Evolutionary conservation across 371 early-diverging fungal genomes (phyloP).

Genomic region (Batrachochytrium dendrobatidis): DNA sequence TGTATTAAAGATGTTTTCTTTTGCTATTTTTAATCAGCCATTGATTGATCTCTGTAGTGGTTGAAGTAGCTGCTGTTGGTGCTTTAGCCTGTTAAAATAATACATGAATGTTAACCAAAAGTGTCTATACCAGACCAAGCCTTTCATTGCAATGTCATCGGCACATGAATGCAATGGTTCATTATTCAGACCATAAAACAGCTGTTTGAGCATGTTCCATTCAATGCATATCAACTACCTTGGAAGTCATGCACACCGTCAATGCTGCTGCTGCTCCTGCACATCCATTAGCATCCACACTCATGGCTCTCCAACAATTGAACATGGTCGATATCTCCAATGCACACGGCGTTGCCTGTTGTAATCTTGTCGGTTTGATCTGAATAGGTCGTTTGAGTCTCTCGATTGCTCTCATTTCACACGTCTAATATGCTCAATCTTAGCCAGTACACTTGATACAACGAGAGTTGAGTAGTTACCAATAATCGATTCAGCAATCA

Average conservation of each 20-base stretch:
- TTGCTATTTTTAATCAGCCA: constrained; percentile 22
- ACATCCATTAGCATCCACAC: constrained; percentile 44
- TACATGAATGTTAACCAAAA: not conserved
- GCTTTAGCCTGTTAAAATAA: not conserved
- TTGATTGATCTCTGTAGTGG: constrained; percentile 23
- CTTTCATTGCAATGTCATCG: not conserved
- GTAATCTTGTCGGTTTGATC: constrained; percentile 30
- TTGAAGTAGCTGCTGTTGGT: constrained; percentile 4
- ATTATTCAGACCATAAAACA: not conserved
- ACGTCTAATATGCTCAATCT: too few relatives aligned
- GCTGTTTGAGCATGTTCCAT: not conserved
- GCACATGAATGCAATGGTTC: not conserved
- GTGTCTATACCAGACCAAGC: not conserved
- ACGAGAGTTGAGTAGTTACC: too few relatives aligned
- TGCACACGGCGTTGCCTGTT: constrained; percentile 41
- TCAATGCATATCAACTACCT: constrained; percentile 3
- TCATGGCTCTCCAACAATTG: constrained; percentile 51
- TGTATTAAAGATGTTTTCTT: constrained; percentile 25
- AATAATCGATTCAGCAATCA: too few relatives aligned
- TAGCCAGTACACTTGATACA: too few relatives aligned
- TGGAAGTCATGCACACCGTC: constrained; percentile 39
- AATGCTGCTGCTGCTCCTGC: constrained; percentile 36
- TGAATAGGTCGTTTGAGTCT: constrained; percentile 24
- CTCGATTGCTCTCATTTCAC: constrained; percentile 18
- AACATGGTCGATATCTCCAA: constrained; percentile 45